A percentile compares a stretch with the other conserved stretches of the same genome.
Evolutionary conservation across 176 grass and related monocot genomes (phyloP).

Genomic region (Eragrostis nindensis): DNA sequence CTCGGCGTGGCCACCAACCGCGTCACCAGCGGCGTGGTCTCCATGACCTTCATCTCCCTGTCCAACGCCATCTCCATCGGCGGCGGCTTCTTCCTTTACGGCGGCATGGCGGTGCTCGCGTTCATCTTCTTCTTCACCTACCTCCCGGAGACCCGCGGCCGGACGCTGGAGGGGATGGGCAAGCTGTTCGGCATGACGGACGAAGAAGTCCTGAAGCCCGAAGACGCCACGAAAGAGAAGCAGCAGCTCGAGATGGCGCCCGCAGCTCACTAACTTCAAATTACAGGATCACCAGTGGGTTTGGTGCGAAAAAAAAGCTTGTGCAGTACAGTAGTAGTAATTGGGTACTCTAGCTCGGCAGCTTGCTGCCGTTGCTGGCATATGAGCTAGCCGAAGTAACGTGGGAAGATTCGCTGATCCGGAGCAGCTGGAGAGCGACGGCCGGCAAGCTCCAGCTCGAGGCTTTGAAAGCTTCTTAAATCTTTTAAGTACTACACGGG

Average conservation of each 20-base stretch:
- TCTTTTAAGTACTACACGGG: conserved; percentile 9
- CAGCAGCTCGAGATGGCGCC: conserved; percentile 55
- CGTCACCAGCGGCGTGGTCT: conserved; percentile 68
- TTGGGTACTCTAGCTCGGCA: not conserved
- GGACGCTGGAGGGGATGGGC: conserved; percentile 67
- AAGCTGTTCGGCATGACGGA: conserved; percentile 56
- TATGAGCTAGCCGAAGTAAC: conserved; percentile 30
- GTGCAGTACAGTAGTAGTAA: not conserved
- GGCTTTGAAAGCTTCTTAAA: conserved; percentile 37
- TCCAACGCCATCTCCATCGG: conserved; percentile 79
- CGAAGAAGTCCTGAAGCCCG: not conserved
- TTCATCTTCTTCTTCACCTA: conserved; percentile 73
- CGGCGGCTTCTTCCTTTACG: conserved; percentile 81
- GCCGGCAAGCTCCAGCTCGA: conserved; percentile 40
- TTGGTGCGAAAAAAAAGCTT: not conserved
- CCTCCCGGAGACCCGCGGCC: conserved; percentile 77
- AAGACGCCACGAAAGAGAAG: conserved; percentile 36
- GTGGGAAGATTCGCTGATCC: conserved; percentile 58
- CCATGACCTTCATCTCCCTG: conserved; percentile 87
- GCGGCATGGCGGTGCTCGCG: conserved; percentile 50
- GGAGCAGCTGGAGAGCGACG: conserved; percentile 39
- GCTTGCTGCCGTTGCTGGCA: conserved; percentile 44
- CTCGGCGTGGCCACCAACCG: conserved; percentile 72
- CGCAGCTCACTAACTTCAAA: conserved; percentile 35
- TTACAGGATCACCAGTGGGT: conserved; percentile 9